Evolutionary conservation across 768 basidiomycete species (phyloP).

Genomic region (Coprinopsis sp.): DNA sequence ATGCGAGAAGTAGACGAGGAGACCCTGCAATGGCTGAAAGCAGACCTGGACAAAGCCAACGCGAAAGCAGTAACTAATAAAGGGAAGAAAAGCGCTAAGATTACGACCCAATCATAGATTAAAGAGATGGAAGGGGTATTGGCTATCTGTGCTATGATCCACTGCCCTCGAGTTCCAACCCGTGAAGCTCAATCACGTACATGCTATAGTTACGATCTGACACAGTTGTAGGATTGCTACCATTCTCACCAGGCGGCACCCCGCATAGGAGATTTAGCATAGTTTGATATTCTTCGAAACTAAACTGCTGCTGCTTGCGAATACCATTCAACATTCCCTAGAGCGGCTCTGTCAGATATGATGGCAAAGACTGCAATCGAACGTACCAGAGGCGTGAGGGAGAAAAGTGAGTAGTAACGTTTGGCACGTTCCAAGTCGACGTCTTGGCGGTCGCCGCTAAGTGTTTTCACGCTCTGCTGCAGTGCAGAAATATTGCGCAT

Average conservation of each 20-base stretch:
- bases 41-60: background rate
- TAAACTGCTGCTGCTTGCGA: slow-evolving; percentile 58
- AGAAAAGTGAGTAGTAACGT: slow-evolving; percentile 78
- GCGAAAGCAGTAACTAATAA: slow-evolving; percentile 8
- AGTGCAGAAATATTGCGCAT: slow-evolving; percentile 84
- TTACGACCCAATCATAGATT: background rate
- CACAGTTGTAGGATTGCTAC: slow-evolving; percentile 46
- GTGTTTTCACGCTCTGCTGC: slow-evolving; percentile 84
- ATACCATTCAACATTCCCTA: slow-evolving; percentile 78
- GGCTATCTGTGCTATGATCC: slow-evolving; percentile 19
- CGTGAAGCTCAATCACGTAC: slow-evolving; percentile 89
- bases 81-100: background rate
- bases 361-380: background rate
- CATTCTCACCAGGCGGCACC: slow-evolving; percentile 57
- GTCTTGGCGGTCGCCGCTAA: slow-evolving; percentile 54
- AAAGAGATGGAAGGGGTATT: background rate
- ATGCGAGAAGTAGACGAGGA: slow-evolving; percentile 16
- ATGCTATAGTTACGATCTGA: slow-evolving; percentile 73
- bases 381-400: slow-evolving; percentile 65
- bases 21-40: slow-evolving; percentile 33
- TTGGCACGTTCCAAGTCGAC: slow-evolving; percentile 74
- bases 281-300: slow-evolving; percentile 88
- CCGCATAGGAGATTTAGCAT: slow-evolving; percentile 90
- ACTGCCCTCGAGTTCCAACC: slow-evolving; percentile 57
- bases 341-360: background rate